Evolutionary conservation across 805 yeast genomes (phyloP), one percentile per base, ranked within the genome.

Genomic region (Pichia manshurica): DNA sequence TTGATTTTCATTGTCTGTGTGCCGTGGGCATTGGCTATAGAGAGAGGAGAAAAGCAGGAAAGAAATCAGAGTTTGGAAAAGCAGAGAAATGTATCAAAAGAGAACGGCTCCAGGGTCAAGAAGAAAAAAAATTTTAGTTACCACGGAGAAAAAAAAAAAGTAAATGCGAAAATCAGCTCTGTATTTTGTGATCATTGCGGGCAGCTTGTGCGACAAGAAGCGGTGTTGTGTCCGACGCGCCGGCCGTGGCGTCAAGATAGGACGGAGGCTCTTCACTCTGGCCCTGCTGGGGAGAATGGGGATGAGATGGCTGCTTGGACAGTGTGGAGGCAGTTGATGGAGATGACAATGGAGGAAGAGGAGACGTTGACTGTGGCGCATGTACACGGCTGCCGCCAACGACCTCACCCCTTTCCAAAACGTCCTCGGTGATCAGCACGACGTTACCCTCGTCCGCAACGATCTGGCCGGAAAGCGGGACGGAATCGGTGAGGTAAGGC

Each of bases 1-100:
- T 88, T 89, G 54, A 89, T 79, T 75, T 89, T 89, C 96, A 78
- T 78, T 19, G 29, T 29, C n/a, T 34, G 12, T 33, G 29, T 33
- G n/a, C 22, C 10, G 29, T 7, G 29, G 29, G 10, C 29, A 25
- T 25, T 25, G 29, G 29, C 29, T 25, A 25, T 25, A 25, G 10
- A 17, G 16, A 16, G 21, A 7, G 10, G 19, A 46, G 37, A 39
- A 29, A 28, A 42, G 25, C 23, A 35, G 28, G 3, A 33, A n/a
- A n/a, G n/a, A n/a, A n/a, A n/a, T n/a, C n/a, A n/a, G n/a, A n/a
- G n/a, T n/a, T n/a, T 44, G 15, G 22, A 36, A 21, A 38, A 21
- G 2, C n/a, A 31, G 33, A 47, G 29, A 17, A 39, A 34, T n/a
- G n/a, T 15, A 37, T 25, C 21, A 37, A 44, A 28, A 16, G 9